Evolutionary conservation across 2,329 filamentous ascomycete species (phyloP).

Genomic region (Penicillium polonicum): DNA sequence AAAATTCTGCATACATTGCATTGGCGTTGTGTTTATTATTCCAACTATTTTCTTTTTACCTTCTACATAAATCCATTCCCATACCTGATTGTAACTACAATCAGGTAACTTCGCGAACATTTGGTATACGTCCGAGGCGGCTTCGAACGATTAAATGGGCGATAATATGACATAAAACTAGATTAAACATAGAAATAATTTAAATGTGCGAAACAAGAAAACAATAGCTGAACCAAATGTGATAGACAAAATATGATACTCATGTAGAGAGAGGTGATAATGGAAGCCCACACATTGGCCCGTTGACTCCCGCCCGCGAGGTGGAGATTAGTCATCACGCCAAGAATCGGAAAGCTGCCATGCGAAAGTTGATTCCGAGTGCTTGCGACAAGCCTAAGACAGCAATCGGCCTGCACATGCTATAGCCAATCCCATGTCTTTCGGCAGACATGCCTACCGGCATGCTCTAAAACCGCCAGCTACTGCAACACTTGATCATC

Average conservation of each 20-base stretch:
- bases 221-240: background rate
- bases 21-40: constrained; percentile 21
- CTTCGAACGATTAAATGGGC: background rate
- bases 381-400: constrained; percentile 6
- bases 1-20: constrained; percentile 24
- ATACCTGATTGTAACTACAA: background rate
- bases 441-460: constrained; percentile 44
- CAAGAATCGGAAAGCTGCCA: constrained; percentile 20
- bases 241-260: background rate
- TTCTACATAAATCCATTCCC: background rate
- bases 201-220: background rate
- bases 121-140: background rate
- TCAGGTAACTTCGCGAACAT: background rate
- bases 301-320: background rate
- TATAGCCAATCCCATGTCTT: constrained; percentile 38
- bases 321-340: constrained; percentile 25
- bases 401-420: constrained; percentile 27
- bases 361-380: constrained; percentile 14
- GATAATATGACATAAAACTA: background rate
- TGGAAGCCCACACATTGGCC: constrained; percentile 10
- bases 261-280: constrained; percentile 2
- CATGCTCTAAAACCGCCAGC: constrained; percentile 35
- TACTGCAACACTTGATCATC: constrained; percentile 32
- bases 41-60: background rate
- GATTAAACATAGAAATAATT: background rate